Conservation (phyloP, 495 filamentous ascomycete genomes). For the Terfezia claveryi region DNA sequence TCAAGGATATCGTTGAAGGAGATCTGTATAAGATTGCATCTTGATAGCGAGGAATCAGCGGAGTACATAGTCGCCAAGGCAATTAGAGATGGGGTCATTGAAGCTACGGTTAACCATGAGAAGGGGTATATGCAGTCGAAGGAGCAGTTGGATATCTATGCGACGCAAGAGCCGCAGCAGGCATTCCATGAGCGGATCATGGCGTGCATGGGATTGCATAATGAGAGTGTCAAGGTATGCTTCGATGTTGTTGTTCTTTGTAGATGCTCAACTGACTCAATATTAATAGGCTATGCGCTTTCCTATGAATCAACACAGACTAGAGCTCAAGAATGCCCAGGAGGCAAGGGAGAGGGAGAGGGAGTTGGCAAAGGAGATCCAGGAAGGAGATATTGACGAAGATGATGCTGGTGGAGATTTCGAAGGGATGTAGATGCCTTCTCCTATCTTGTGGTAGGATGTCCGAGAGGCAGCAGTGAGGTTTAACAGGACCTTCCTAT, state of each 20-base stretch:
- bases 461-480: too few relatives aligned
- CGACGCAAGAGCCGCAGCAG: conserved; percentile 84
- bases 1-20: conserved; percentile 92
- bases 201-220: conserved; percentile 75
- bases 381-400: conserved; percentile 91
- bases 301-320: conserved; percentile 96
- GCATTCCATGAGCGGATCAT: conserved; percentile 90
- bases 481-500: too few relatives aligned
- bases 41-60: conserved; percentile 87
- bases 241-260: not conserved
- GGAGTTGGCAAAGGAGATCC: conserved; percentile 95
- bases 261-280: conserved; percentile 1
- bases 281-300: conserved; percentile 71
- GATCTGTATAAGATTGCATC: conserved; percentile 79
- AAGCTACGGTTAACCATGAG: conserved; percentile 84
- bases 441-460: not conserved
- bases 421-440: conserved; percentile 33
- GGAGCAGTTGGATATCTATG: conserved; percentile 83
- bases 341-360: conserved; percentile 89
- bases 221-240: conserved; percentile 86
- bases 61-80: conserved; percentile 99
- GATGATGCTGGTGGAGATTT: conserved; percentile 94
- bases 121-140: conserved; percentile 97
- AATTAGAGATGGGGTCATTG: conserved; percentile 92
- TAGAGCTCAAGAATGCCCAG: conserved; percentile 92